Percentiles rank a stretch among this genome's conserved stretches.
phyloP scores from a whole-genome alignment of 169 alveolate species.

The Eimeria falciformis region DNA sequence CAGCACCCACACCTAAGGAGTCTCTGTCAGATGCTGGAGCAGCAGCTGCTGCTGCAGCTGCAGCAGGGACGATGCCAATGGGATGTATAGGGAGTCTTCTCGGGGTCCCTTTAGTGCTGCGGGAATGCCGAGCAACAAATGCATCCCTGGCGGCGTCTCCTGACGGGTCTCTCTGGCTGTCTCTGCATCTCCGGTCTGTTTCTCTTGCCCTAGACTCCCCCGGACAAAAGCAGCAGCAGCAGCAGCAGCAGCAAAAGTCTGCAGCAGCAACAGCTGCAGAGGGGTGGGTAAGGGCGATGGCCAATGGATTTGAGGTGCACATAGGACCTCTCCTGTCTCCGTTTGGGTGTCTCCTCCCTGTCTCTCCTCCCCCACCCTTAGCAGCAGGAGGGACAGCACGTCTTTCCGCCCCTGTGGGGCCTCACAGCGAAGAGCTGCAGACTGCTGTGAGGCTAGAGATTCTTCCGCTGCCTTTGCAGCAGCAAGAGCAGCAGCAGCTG shows the following conservation, averaged over 20 bases:
- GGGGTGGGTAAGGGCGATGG: neutral
- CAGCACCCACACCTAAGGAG: conserved; percentile 4
- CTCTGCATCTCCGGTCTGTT: conserved; percentile 12
- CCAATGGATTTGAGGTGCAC: neutral
- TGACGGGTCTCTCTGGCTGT: conserved; percentile 40
- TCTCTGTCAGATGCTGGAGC: neutral
- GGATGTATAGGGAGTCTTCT: neutral
- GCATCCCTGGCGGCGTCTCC: conserved; percentile 18
- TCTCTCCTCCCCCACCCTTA: neutral
- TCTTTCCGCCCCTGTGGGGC: neutral
- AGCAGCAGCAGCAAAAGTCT: neutral
- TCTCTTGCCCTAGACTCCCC: neutral
- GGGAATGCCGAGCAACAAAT: conserved; percentile 24
- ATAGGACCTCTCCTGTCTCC: neutral
- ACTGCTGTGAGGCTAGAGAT: neutral
- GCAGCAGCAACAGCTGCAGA: neutral
- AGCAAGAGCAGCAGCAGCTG: conserved; percentile 19
- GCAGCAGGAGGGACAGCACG: neutral
- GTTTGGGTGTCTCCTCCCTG: conserved; percentile 28
- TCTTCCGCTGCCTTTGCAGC: neutral
- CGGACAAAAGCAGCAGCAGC: conserved; percentile 48
- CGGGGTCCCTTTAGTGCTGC: conserved; percentile 15
- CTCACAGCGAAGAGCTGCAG: neutral
- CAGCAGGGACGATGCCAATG: neutral
- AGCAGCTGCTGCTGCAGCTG: conserved; percentile 30